Percentiles rank a stretch among this genome's conserved stretches.
Conservation (phyloP, 148 eudicot genomes). For the Camellia lanceoleosa region DNA sequence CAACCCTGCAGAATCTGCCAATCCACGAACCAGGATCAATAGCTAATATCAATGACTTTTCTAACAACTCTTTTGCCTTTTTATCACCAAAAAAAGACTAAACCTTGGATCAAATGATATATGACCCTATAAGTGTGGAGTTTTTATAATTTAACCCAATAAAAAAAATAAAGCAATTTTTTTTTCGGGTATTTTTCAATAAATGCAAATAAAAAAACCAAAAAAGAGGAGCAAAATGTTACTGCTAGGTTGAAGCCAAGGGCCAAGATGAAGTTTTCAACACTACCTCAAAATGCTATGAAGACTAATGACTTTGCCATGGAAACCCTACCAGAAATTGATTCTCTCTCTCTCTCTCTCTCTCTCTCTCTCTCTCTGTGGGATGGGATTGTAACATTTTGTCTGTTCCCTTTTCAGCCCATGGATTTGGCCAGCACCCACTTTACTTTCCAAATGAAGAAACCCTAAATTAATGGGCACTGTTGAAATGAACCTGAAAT, state of each 20-base stretch:
- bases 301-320: not conserved
- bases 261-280: not conserved
- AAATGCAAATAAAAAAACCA: too few species aligned
- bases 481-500: not conserved
- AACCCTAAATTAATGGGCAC: conserved; percentile 19
- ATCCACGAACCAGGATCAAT: too few species aligned
- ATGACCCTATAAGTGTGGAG: too few species aligned
- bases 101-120: too few species aligned
- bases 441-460: conserved; percentile 3
- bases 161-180: too few species aligned
- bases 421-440: not conserved
- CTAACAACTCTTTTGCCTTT: too few species aligned
- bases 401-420: not conserved
- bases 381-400: not conserved
- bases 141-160: too few species aligned
- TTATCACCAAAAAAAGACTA: too few species aligned
- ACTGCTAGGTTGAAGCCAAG: not conserved
- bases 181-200: too few species aligned
- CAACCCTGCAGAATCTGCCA: too few species aligned
- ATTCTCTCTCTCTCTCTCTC: not conserved
- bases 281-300: not conserved
- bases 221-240: not conserved
- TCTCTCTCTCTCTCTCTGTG: conserved; percentile 3
- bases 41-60: too few species aligned
- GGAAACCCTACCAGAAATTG: not conserved